These are phyloP conservation scores for Botrytis pseudocinerea DNA, from an alignment of 2,329 filamentous ascomycete species.

Conservation along the genomic window DNA sequence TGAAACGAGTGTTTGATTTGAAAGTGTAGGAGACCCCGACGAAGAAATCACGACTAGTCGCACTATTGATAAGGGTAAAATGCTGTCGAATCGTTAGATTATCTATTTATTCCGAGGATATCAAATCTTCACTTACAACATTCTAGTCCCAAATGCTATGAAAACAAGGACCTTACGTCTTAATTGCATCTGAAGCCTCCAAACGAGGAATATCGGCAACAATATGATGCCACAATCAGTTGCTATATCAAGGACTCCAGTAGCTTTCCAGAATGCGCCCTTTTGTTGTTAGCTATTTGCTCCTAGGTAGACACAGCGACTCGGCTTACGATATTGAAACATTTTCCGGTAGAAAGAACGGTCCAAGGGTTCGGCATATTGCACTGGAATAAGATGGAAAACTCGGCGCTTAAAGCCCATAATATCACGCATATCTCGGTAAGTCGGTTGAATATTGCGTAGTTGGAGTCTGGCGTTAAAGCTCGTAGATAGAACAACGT, in stretches of 20 bases:
- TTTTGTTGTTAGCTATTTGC: background rate
- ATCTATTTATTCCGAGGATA: too few species aligned
- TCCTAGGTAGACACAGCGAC: background rate
- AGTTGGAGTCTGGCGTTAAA: constrained; percentile 14
- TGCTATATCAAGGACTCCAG: constrained; percentile 50
- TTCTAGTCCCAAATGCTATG: constrained; percentile 30
- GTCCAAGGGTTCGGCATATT: constrained; percentile 35
- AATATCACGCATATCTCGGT: constrained; percentile 14
- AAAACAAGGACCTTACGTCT: constrained; percentile 39
- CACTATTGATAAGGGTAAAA: constrained; percentile 40
- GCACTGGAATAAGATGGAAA: constrained; percentile 36
- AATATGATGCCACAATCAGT: constrained; percentile 50
- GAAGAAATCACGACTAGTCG: constrained; percentile 28
- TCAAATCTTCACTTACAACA: constrained; percentile 40
- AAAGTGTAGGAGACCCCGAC: constrained; percentile 14
- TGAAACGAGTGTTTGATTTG: constrained; percentile 27
- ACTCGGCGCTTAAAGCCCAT: constrained; percentile 16
- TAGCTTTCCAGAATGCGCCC: constrained; percentile 49
- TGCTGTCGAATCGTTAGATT: constrained; percentile 33
- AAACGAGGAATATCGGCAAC: constrained; percentile 49
- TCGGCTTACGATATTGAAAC: constrained; percentile 31
- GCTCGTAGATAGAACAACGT: constrained; percentile 23
- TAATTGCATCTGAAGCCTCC: constrained; percentile 47
- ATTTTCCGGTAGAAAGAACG: constrained; percentile 28
- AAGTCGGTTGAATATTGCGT: constrained; percentile 25